Evolutionary conservation across 306 rosid genomes (phyloP).

Genomic region (Parietaria judaica): DNA sequence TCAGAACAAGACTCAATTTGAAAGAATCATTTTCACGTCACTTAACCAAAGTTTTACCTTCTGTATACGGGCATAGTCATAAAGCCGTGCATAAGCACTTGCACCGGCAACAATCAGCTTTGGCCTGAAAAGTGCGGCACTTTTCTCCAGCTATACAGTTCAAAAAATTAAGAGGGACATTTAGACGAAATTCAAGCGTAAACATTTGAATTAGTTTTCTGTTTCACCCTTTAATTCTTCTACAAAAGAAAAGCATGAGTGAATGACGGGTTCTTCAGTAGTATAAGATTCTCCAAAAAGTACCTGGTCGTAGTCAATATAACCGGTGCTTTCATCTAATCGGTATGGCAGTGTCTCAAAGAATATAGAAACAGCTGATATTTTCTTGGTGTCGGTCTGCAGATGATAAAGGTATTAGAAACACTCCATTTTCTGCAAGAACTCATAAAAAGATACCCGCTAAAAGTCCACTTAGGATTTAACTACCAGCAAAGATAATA

Average conservation of each 20-base stretch:
- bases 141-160: constrained; percentile 34
- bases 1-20: neutral
- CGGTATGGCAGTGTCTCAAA: constrained; percentile 80
- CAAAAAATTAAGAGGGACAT: neutral
- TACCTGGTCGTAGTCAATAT: constrained; percentile 76
- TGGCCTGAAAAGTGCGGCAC: constrained; percentile 35
- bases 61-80: constrained; percentile 38
- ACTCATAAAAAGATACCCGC: neutral
- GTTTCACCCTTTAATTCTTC: neutral
- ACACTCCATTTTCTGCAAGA: neutral
- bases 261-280: neutral
- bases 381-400: constrained; percentile 88
- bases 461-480: neutral
- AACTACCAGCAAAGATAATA: neutral
- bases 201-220: neutral
- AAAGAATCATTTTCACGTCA: neutral
- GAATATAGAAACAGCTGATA: constrained; percentile 68
- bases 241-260: neutral
- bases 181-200: neutral
- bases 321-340: constrained; percentile 72
- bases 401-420: neutral
- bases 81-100: constrained; percentile 44
- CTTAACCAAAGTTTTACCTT: constrained; percentile 22
- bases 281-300: constrained; percentile 5
- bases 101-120: constrained; percentile 48